A percentile compares a stretch with the other conserved stretches of the same genome.
Conservation (phyloP, 768 basidiomycete genomes). For the Royoungia palumana region DNA sequence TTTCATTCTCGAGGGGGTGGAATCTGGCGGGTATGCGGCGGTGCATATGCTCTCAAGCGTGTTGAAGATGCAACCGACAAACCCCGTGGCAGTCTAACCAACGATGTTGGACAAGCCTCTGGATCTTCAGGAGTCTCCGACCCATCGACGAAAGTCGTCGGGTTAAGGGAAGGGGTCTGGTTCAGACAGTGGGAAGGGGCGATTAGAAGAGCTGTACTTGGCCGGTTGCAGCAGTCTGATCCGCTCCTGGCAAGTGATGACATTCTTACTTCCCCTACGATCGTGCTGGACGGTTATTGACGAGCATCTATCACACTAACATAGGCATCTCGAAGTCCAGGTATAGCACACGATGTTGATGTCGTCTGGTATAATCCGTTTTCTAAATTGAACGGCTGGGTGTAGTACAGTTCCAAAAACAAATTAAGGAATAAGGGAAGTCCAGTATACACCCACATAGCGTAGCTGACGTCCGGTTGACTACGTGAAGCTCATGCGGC, state of each 20-base stretch:
- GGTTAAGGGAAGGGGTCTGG: constrained; percentile 74
- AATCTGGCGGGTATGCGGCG: constrained; percentile 71
- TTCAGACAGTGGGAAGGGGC: constrained; percentile 71
- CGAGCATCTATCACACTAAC: not conserved
- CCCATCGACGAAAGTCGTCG: constrained; percentile 42
- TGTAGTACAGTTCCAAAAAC: constrained; percentile 9
- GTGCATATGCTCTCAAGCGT: constrained; percentile 69
- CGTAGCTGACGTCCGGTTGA: not conserved
- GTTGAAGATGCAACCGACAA: constrained; percentile 9
- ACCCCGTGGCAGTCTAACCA: not conserved
- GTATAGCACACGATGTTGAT: not conserved
- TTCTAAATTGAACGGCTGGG: constrained; percentile 2
- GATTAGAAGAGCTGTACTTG: constrained; percentile 57
- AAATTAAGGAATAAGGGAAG: constrained; percentile 22
- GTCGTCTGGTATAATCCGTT: constrained; percentile 1
- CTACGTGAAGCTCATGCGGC: not conserved
- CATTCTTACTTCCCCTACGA: constrained; percentile 6
- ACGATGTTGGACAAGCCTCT: constrained; percentile 9
- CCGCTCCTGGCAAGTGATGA: constrained; percentile 35
- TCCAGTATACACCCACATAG: not conserved
- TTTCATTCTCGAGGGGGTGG: constrained; percentile 69
- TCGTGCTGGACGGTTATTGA: constrained; percentile 27
- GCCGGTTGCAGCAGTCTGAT: constrained; percentile 33
- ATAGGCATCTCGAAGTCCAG: not conserved
- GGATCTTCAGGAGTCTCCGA: constrained; percentile 30